phyloP scores from a whole-genome alignment of 129 eudicot genomes.

The Chrysanthemum seticuspe region DNA sequence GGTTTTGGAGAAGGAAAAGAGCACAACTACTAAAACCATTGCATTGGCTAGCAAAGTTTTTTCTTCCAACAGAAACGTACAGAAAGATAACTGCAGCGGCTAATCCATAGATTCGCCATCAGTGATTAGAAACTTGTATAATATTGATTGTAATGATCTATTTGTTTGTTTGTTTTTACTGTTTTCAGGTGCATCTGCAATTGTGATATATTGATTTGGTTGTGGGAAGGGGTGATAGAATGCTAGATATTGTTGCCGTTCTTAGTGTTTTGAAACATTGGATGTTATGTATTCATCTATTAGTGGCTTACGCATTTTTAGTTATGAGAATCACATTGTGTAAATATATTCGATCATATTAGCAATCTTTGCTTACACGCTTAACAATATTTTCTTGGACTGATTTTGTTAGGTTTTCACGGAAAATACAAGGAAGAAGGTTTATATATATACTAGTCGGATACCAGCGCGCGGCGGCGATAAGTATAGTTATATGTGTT shows the following conservation, averaged over 20 bases:
- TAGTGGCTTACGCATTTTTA: too few species aligned
- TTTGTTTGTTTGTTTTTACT: neutral
- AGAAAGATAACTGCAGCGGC: conserved; percentile 35
- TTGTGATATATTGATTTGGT: conserved; percentile 33
- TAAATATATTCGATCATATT: too few species aligned
- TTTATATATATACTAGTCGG: too few species aligned
- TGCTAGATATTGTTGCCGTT: conserved; percentile 13
- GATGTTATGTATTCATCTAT: neutral
- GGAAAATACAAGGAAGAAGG: too few species aligned
- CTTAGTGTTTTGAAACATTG: conserved; percentile 2
- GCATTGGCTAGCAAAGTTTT: conserved; percentile 58
- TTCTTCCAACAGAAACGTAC: conserved; percentile 34
- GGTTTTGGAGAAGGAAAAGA: conserved; percentile 93
- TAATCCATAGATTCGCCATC: neutral
- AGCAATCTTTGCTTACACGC: too few species aligned
- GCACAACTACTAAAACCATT: conserved; percentile 61
- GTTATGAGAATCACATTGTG: too few species aligned
- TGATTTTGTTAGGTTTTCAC: too few species aligned
- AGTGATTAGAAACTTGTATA: conserved; percentile 6
- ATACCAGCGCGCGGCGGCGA: too few species aligned
- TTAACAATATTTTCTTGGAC: too few species aligned
- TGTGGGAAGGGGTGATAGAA: conserved; percentile 27
- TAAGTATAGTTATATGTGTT: too few species aligned
- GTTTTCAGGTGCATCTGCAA: conserved; percentile 5
- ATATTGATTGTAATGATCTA: neutral